Percentiles rank a stretch among this genome's conserved stretches.
Evolutionary conservation across 2,329 filamentous ascomycete species (phyloP).

Genomic region (Cryphonectria carpinicola): DNA sequence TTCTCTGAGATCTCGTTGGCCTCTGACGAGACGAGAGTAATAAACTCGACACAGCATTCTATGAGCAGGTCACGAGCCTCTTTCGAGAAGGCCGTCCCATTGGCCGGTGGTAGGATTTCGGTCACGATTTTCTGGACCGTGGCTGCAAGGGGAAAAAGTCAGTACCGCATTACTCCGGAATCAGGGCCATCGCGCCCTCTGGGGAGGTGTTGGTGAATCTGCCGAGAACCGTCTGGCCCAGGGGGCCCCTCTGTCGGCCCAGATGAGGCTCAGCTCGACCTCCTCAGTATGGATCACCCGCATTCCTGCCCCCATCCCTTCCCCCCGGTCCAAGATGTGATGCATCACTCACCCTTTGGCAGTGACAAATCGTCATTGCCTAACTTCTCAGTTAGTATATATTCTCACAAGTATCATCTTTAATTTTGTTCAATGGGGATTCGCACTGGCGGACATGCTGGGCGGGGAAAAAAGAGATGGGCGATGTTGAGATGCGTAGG

Average conservation of each 20-base stretch:
- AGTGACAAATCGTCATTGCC: conserved; percentile 67
- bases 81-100: conserved; percentile 85
- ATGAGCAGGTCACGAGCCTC: conserved; percentile 95
- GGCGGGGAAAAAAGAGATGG: not conserved
- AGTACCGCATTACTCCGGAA: not conserved
- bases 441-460: conserved; percentile 10
- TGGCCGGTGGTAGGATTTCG: conserved; percentile 81
- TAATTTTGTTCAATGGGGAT: not conserved
- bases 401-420: conserved; percentile 5
- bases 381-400: conserved; percentile 44
- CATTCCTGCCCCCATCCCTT: not conserved
- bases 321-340: not conserved
- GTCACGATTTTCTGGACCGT: conserved; percentile 86
- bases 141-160: conserved; percentile 44
- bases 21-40: conserved; percentile 96
- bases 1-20: conserved; percentile 99
- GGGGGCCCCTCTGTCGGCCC: not conserved
- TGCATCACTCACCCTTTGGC: conserved; percentile 58
- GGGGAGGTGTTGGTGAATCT: not conserved
- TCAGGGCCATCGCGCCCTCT: not conserved
- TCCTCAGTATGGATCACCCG: not conserved
- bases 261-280: too few relatives aligned
- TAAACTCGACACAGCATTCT: conserved; percentile 99
- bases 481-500: not conserved
- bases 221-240: not conserved